phyloP scores from a whole-genome alignment of 2,329 filamentous ascomycete species.

The Allantophomopsis cytisporea region DNA sequence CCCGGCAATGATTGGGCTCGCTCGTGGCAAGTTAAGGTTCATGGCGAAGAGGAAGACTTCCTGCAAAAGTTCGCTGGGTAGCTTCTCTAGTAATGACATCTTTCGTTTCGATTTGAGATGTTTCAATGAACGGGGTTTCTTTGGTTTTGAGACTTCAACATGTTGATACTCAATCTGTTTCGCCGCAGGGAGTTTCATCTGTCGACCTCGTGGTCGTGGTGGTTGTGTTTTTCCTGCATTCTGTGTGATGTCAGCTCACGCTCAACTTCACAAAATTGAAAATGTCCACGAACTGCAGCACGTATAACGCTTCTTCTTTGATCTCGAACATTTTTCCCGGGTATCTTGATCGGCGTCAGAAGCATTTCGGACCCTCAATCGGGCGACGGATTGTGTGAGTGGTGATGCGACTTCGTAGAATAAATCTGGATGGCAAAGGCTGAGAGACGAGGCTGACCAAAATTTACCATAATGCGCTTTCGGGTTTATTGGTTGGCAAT shows the following conservation, averaged over 20 bases:
- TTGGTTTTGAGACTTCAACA: background rate
- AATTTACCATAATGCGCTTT: too few relatives aligned
- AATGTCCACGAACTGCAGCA: slow-evolving; percentile 2
- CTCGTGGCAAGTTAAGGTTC: slow-evolving; percentile 14
- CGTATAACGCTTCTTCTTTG: slow-evolving; percentile 9
- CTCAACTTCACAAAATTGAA: background rate
- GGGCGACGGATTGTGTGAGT: too few relatives aligned
- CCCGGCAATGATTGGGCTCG: slow-evolving; percentile 15
- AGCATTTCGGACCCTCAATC: slow-evolving; percentile 6
- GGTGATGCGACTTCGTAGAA: too few relatives aligned
- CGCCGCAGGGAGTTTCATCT: too few relatives aligned
- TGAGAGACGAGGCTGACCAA: too few relatives aligned
- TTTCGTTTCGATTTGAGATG: slow-evolving; percentile 14
- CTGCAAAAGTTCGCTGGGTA: slow-evolving; percentile 17
- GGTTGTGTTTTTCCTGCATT: too few relatives aligned
- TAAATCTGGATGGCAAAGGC: too few relatives aligned
- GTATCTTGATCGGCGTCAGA: slow-evolving; percentile 16
- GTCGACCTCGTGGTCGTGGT: too few relatives aligned
- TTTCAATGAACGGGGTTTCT: slow-evolving; percentile 7
- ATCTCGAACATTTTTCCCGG: slow-evolving; percentile 13
- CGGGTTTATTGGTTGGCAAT: too few relatives aligned
- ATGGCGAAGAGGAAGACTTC: slow-evolving; percentile 14
- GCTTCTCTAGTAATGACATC: slow-evolving; percentile 15
- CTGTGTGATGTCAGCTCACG: slow-evolving; percentile 1
- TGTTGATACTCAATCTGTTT: too few relatives aligned